phyloP scores from a whole-genome alignment of 1,284 basidiomycete species.

The Gastroboletus turbinatus region DNA sequence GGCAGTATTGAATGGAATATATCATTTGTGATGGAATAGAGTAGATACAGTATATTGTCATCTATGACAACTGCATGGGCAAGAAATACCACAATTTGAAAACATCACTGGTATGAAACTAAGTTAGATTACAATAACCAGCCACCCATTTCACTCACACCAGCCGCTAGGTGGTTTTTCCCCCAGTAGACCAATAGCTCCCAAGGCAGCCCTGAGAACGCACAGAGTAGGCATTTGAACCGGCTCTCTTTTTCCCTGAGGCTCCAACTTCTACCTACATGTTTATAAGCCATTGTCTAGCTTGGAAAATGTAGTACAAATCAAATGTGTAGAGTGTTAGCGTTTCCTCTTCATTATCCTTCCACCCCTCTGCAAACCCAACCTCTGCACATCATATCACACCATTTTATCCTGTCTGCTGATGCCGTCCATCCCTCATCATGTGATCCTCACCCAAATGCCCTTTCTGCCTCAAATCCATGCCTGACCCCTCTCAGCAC shows the following conservation, averaged over 20 bases:
- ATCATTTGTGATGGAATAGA: no score
- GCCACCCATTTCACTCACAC: neutral
- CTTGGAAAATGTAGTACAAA: neutral
- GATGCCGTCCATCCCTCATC: no score
- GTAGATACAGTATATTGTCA: no score
- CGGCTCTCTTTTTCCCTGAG: neutral
- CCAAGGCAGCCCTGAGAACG: neutral
- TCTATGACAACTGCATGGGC: no score
- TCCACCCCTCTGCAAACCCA: neutral
- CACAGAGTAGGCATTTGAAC: neutral
- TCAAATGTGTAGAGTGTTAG: neutral
- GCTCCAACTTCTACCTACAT: neutral
- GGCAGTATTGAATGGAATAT: no score
- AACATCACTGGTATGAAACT: no score
- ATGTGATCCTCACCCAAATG: neutral
- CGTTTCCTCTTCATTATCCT: neutral
- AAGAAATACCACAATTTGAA: no score
- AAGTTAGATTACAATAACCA: neutral
- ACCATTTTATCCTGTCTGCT: neutral
- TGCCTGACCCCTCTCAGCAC: neutral
- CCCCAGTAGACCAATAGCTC: neutral
- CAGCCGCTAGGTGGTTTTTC: neutral
- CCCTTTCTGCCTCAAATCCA: neutral
- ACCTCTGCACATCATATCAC: rapidly evolving
- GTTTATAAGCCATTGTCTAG: neutral